Evolutionary conservation across 768 basidiomycete genomes (phyloP).

Genomic region (Tephrocybe rancida): DNA sequence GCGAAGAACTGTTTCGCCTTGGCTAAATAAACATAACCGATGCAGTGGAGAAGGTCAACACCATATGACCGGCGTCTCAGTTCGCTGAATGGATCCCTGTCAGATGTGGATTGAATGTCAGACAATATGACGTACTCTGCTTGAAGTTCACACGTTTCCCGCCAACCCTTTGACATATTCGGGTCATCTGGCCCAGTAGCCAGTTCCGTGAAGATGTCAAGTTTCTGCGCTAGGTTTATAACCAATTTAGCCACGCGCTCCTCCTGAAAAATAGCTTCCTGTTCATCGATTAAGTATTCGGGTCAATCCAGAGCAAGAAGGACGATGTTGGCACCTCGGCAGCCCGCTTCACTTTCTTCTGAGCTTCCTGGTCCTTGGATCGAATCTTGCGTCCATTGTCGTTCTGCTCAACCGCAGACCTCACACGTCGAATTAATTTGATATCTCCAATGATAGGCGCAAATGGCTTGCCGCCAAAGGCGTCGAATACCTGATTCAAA

Average conservation of each 20-base stretch:
- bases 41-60: conserved; percentile 78
- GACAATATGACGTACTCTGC: conserved; percentile 61
- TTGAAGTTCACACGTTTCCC: conserved; percentile 75
- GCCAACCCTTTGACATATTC: conserved; percentile 69
- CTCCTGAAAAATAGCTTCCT: conserved; percentile 51
- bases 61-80: conserved; percentile 86
- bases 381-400: conserved; percentile 19
- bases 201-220: conserved; percentile 85
- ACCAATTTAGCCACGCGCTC: conserved; percentile 76
- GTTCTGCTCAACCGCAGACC: conserved; percentile 60
- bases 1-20: conserved; percentile 86
- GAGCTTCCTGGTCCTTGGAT: too few relatives aligned
- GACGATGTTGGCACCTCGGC: too few relatives aligned
- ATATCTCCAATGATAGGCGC: conserved; percentile 86
- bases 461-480: conserved; percentile 88
- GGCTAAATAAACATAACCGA: conserved; percentile 81
- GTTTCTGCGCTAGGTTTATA: conserved; percentile 75
- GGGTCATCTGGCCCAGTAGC: conserved; percentile 31
- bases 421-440: conserved; percentile 82
- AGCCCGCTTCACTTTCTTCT: too few relatives aligned
- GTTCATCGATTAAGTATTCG: too few relatives aligned
- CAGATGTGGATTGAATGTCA: neutral
- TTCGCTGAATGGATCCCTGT: conserved; percentile 46
- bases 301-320: too few relatives aligned
- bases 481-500: neutral